Evolutionary conservation across 2,329 filamentous ascomycete species (phyloP), one percentile per base, ranked within the genome.

Genomic region (Ilyonectria robusta): DNA sequence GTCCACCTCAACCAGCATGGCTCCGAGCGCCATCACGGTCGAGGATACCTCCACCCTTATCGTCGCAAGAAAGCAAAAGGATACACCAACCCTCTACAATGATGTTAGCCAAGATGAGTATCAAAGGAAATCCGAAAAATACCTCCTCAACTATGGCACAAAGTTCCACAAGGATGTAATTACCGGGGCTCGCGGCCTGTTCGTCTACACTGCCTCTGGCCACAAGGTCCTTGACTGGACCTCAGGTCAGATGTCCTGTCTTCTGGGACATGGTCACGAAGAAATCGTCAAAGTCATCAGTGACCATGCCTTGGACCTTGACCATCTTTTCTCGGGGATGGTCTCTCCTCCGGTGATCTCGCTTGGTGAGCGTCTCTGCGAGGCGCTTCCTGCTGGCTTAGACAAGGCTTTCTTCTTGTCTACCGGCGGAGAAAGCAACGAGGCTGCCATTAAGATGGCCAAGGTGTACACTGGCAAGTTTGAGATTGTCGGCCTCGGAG

Each of bases 391-490:
- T 0, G 71, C 76, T 0, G 83, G 82, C 0, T 78, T 91, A 0
- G 84, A 87, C 66, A 86, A 87, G 67, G 83, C 87, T 1, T 85
- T 89, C 73, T 90, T 91, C 70, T 80, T 89, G 10, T 87, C 81
- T 57, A 91, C 88, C 0, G 88, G 88, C 1, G 84, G 82, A 3
- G 88, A 91, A 74, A 84, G 81, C 50, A 88, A 84, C 66, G 89
- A 92, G 70, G 88, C 88, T 3, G 90, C 90, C 2, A 89, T 92
- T 64, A 88, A 89, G 63, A 83, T 92, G 70, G 89, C 90, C 4
- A 92, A 92, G 71, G 80, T 85, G 10, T 90, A 86, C 72, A 92
- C 89, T 0, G 88, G 89, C 1, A 91, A 89, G 58, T 92, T 89
- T 71, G 89, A 92, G 74, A 85, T 92, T 57, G 87, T 92, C 6